Conservation (phyloP, 768 basidiomycete species). For the Podaxis sp. region DNA sequence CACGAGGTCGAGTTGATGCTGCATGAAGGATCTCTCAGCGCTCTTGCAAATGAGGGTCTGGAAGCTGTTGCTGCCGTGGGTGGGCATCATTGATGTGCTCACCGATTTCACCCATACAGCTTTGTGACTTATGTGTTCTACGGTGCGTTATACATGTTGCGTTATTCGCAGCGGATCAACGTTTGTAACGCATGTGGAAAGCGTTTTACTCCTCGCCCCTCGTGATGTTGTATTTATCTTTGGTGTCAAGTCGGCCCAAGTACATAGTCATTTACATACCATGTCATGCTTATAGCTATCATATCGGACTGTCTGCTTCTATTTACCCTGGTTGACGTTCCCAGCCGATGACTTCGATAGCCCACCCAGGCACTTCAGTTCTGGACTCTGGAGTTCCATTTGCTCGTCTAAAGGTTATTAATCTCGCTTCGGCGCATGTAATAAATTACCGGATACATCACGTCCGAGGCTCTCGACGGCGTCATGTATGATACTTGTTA, state of each 20-base stretch:
- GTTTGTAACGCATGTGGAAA: neutral
- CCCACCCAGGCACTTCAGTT: neutral
- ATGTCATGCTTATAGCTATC: neutral
- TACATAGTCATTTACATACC: neutral
- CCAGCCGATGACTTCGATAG: neutral
- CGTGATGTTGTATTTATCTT: neutral
- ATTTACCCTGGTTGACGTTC: neutral
- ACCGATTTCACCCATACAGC: neutral
- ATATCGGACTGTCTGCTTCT: neutral
- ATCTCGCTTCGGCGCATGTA: constrained; percentile 11
- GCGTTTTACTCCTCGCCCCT: neutral
- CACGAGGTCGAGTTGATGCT: constrained; percentile 44
- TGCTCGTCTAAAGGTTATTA: constrained; percentile 2
- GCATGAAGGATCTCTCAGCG: constrained; percentile 38
- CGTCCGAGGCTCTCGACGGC: constrained; percentile 56
- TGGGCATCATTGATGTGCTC: neutral
- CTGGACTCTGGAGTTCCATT: neutral
- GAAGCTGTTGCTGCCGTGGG: neutral
- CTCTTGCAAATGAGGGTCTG: constrained; percentile 26
- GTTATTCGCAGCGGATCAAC: neutral
- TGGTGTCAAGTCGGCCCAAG: neutral
- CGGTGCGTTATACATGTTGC: neutral
- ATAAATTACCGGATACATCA: constrained; percentile 39
- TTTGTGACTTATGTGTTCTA: neutral
- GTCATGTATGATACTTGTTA: constrained; percentile 54